Percentiles rank a stretch among this genome's conserved stretches.
phyloP scores from a whole-genome alignment of 345 rosid species.

The Punica granatum region DNA sequence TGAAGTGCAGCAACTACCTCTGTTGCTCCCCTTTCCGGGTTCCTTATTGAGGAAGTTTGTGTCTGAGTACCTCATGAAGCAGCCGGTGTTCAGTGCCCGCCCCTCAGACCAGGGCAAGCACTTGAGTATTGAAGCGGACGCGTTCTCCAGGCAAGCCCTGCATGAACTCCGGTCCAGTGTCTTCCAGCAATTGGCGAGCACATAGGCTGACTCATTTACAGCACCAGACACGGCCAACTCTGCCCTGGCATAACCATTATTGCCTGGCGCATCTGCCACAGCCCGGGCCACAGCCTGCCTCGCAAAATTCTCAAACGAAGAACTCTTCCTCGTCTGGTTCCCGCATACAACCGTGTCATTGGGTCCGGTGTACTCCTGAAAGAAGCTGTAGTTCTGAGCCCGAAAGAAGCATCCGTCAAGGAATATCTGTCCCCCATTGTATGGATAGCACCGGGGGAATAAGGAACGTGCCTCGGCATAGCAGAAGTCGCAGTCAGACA shows the following conservation, averaged over 20 bases:
- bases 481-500: slow-evolving; percentile 76
- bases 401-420: slow-evolving; percentile 98
- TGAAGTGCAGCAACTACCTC: slow-evolving; percentile 33
- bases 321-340: slow-evolving; percentile 36
- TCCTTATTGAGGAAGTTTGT: slow-evolving; percentile 57
- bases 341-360: slow-evolving; percentile 56
- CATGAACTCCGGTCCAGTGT: slow-evolving; percentile 55
- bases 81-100: slow-evolving; percentile 75
- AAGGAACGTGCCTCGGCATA: slow-evolving; percentile 83
- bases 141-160: slow-evolving; percentile 58
- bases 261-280: slow-evolving; percentile 33
- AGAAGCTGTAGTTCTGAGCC: slow-evolving; percentile 78
- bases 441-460: slow-evolving; percentile 85
- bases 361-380: slow-evolving; percentile 52
- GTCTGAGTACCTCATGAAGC: slow-evolving; percentile 84
- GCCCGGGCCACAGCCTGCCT: slow-evolving; percentile 40
- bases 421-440: slow-evolving; percentile 65
- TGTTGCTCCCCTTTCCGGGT: slow-evolving; percentile 37
- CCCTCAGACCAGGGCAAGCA: slow-evolving; percentile 93
- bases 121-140: slow-evolving; percentile 43
- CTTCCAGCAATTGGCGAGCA: slow-evolving; percentile 80
- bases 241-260: slow-evolving; percentile 42
- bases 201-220: slow-evolving; percentile 46
- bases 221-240: slow-evolving; percentile 26
- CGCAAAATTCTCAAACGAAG: slow-evolving; percentile 34